phyloP scores from a whole-genome alignment of 73 alveolate genomes.

The Paramecium pentaurelia region DNA sequence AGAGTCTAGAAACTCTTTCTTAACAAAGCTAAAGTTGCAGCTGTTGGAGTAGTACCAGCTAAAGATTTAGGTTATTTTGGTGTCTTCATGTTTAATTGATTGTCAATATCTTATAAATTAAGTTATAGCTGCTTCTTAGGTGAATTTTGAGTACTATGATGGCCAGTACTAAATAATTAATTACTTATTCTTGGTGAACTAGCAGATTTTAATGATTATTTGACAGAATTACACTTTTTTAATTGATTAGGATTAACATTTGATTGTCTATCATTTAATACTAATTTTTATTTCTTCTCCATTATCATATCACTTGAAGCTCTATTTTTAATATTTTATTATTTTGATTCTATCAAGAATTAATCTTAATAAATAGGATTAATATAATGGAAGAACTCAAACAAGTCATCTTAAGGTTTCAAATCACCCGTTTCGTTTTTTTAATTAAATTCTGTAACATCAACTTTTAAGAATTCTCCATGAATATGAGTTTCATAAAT shows the following conservation, averaged over 20 bases:
- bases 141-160: background rate
- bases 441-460: conserved; percentile 4
- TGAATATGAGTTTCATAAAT: conserved; percentile 47
- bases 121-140: conserved; percentile 7
- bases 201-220: background rate
- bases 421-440: background rate
- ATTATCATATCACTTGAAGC: conserved; percentile 1
- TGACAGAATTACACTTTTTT: background rate
- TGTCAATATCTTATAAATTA: background rate
- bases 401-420: conserved; percentile 10
- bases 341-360: background rate
- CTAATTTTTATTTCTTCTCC: background rate
- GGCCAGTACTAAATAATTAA: background rate
- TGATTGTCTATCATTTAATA: background rate
- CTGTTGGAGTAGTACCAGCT: background rate
- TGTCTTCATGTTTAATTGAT: background rate
- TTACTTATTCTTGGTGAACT: background rate
- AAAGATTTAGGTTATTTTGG: background rate
- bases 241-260: background rate
- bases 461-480: conserved; percentile 47
- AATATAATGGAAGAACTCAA: background rate
- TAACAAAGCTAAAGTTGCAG: background rate
- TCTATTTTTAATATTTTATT: background rate
- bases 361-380: background rate
- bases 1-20: conserved; percentile 29